phyloP scores from a whole-genome alignment of 257 asterid genomes.

The Nemophila menziesii region DNA sequence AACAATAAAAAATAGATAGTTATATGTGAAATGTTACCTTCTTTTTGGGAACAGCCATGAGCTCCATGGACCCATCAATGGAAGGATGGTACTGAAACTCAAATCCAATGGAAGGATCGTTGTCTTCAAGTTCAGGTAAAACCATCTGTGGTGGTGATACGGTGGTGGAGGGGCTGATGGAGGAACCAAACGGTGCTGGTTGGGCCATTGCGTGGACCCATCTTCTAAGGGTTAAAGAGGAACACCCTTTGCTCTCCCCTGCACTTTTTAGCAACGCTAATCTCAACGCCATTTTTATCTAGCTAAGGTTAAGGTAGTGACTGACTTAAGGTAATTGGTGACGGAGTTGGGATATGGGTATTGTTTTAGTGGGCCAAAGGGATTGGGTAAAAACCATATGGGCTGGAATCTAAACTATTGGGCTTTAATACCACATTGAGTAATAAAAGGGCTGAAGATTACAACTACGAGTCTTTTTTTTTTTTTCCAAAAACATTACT shows the following conservation, averaged over 20 bases:
- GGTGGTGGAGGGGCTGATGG: slow-evolving; percentile 16
- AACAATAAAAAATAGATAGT: neutral
- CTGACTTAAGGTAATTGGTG: too few species aligned
- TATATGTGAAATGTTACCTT: slow-evolving; percentile 26
- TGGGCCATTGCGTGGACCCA: slow-evolving; percentile 36
- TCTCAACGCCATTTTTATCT: slow-evolving; percentile 4
- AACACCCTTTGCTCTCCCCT: slow-evolving; percentile 13
- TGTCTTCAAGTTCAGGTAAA: slow-evolving; percentile 38
- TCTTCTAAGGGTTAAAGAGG: slow-evolving; percentile 27
- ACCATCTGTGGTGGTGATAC: slow-evolving; percentile 29
- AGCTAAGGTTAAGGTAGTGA: neutral
- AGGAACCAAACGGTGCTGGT: slow-evolving; percentile 33
- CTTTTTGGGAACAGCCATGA: slow-evolving; percentile 83
- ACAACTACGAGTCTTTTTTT: too few species aligned
- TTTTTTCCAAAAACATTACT: too few species aligned
- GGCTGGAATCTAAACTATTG: too few species aligned
- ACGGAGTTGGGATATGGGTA: too few species aligned
- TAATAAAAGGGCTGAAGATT: too few species aligned
- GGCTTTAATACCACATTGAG: too few species aligned
- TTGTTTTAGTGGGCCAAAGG: too few species aligned
- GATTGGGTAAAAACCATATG: too few species aligned
- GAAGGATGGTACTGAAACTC: slow-evolving; percentile 23
- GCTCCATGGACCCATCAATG: slow-evolving; percentile 47
- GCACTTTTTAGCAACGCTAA: slow-evolving; percentile 8
- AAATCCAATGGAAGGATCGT: slow-evolving; percentile 7